Evolutionary conservation across 352 stramenopile genomes (phyloP).

Genomic region (Phytophthora fragariaefolia): DNA sequence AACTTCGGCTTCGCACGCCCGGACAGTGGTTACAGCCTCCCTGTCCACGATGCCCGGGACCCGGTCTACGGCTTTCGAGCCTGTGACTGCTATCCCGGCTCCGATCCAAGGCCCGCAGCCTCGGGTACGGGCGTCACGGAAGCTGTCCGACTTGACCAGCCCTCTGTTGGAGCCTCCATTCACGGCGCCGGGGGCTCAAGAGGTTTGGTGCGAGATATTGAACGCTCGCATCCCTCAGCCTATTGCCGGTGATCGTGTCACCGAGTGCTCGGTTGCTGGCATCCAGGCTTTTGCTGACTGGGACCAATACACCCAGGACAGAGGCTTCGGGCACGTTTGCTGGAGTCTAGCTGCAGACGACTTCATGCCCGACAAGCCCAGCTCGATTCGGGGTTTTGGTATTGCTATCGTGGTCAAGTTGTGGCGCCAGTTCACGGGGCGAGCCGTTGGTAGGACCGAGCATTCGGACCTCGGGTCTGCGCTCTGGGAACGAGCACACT

Average conservation of each 20-base stretch:
- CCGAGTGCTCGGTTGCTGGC: not conserved
- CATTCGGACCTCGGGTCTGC: not conserved
- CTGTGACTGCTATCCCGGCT: too few relatives aligned
- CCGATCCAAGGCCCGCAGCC: not conserved
- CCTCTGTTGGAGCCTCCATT: not conserved
- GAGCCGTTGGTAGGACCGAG: not conserved
- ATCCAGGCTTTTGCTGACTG: not conserved
- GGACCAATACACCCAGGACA: not conserved
- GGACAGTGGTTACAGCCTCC: too few relatives aligned
- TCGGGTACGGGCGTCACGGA: not conserved
- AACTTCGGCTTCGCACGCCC: too few relatives aligned
- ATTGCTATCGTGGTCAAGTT: not conserved
- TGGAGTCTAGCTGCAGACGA: too few relatives aligned
- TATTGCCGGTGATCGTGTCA: not conserved
- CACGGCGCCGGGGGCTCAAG: not conserved
- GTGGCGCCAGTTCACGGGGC: not conserved
- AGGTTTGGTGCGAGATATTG: not conserved
- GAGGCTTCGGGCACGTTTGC: too few relatives aligned
- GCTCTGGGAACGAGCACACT: not conserved
- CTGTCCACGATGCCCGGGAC: too few relatives aligned
- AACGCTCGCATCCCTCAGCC: not conserved
- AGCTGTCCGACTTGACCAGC: accelerated
- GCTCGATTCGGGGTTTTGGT: not conserved
- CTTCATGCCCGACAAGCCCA: not conserved
- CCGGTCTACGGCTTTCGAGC: too few relatives aligned